These are phyloP conservation scores for Phaeodactylum tricornutum DNA, from an alignment of 108 stramenopile species.

Conservation along the genomic window DNA sequence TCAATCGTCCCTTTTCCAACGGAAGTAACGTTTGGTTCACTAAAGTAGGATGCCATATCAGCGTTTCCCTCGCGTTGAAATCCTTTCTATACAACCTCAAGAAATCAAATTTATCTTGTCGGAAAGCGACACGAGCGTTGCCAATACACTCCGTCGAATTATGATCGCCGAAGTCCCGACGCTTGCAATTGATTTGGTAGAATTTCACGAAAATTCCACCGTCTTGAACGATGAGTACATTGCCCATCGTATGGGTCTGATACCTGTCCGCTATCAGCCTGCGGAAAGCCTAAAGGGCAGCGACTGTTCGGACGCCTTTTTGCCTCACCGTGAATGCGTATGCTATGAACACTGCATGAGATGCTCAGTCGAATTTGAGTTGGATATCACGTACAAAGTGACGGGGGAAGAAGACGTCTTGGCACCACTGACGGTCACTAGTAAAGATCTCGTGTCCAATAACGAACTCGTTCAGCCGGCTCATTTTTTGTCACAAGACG, in stretches of 20 bases:
- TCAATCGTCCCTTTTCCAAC: too few species aligned
- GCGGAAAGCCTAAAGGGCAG: conserved; percentile 54
- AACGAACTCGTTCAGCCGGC: conserved; percentile 61
- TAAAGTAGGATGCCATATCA: conserved; percentile 92
- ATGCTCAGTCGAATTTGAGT: conserved; percentile 81
- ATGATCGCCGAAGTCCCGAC: conserved; percentile 97
- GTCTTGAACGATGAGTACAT: conserved; percentile 96
- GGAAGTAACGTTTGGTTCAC: too few species aligned
- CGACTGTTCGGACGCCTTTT: conserved; percentile 58
- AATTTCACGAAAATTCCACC: conserved; percentile 87
- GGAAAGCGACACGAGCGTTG: conserved; percentile 91
- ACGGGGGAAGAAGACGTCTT: conserved; percentile 44
- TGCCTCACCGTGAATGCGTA: conserved; percentile 73
- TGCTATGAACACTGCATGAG: conserved; percentile 76
- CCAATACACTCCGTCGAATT: conserved; percentile 91
- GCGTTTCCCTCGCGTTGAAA: conserved; percentile 79
- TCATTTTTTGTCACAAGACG: conserved; percentile 78
- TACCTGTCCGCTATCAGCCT: conserved; percentile 79
- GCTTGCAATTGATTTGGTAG: conserved; percentile 94
- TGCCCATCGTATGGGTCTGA: conserved; percentile 92
- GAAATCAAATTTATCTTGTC: conserved; percentile 85
- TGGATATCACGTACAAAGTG: conserved; percentile 69
- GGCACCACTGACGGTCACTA: conserved; percentile 70
- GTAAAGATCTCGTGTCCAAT: conserved; percentile 55
- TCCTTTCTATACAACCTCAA: conserved; percentile 61